These are phyloP conservation scores for Psilocybe azurescens DNA, from an alignment of 768 basidiomycete genomes.

Conservation along the genomic window DNA sequence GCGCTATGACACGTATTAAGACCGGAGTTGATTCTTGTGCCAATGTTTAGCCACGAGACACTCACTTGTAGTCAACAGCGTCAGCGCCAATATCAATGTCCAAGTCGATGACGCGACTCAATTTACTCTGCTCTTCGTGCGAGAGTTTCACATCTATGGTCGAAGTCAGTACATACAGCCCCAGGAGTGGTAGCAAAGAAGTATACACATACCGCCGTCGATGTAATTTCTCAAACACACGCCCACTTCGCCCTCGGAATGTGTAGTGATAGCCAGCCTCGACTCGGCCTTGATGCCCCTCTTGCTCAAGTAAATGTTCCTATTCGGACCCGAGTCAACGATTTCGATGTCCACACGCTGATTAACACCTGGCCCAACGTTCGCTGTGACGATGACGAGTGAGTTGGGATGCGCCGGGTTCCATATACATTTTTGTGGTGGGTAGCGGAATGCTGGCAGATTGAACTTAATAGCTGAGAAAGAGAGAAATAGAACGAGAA, in stretches of 20 bases:
- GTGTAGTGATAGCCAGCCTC: slow-evolving; percentile 91
- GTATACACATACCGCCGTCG: slow-evolving; percentile 57
- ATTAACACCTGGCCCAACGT: slow-evolving; percentile 74
- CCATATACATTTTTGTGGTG: slow-evolving; percentile 91
- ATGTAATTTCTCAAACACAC: slow-evolving; percentile 91
- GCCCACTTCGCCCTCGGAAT: slow-evolving; percentile 92
- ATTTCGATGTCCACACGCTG: slow-evolving; percentile 96
- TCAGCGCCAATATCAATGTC: slow-evolving; percentile 99
- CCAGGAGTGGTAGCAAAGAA: background rate
- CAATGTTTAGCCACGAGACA: slow-evolving; percentile 10
- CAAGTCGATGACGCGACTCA: slow-evolving; percentile 80
- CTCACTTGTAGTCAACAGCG: slow-evolving; percentile 98
- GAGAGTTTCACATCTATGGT: slow-evolving; percentile 7
- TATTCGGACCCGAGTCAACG: slow-evolving; percentile 81
- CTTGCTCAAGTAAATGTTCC: slow-evolving; percentile 93
- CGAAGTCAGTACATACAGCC: background rate
- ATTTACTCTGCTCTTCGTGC: slow-evolving; percentile 57
- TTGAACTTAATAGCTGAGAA: slow-evolving; percentile 83
- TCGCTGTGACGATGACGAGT: slow-evolving; percentile 95
- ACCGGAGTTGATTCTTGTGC: background rate
- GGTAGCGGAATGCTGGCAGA: slow-evolving; percentile 73
- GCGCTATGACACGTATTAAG: slow-evolving; percentile 57
- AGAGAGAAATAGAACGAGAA: slow-evolving; percentile 31
- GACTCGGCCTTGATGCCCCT: slow-evolving; percentile 89
- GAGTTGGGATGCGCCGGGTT: slow-evolving; percentile 86